These are phyloP conservation scores for Evernia prunastri DNA, from an alignment of 495 filamentous ascomycete species.

Conservation along the genomic window DNA sequence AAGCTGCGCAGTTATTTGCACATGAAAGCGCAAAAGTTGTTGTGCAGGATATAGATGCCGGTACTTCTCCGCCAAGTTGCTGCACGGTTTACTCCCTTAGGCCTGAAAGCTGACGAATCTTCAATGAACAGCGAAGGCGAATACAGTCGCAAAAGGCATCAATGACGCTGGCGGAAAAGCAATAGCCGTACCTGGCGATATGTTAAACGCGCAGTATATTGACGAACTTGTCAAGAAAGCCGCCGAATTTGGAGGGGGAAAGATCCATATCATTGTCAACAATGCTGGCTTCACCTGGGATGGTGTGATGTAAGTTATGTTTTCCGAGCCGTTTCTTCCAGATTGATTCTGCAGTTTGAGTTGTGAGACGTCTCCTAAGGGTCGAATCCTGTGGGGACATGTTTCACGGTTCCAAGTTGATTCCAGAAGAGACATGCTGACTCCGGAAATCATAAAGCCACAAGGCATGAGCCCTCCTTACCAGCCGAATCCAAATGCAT, in stretches of 20 bases:
- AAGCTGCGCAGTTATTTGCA: constrained; percentile 71
- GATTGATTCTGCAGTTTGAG: not conserved
- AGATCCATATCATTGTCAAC: constrained; percentile 84
- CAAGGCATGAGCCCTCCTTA: not conserved
- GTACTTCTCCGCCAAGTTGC: constrained; percentile 35
- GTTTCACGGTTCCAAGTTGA: no score
- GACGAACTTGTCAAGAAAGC: constrained; percentile 61
- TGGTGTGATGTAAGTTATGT: constrained; percentile 62
- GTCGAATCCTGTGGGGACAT: no score
- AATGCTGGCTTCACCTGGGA: constrained; percentile 90
- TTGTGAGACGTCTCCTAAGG: constrained; percentile 1
- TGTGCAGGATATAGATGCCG: constrained; percentile 70
- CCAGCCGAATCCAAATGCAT: not conserved
- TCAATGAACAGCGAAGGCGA: constrained; percentile 49
- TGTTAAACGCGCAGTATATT: constrained; percentile 61
- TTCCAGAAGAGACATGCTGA: no score
- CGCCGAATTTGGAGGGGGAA: constrained; percentile 73
- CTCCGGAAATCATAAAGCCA: no score
- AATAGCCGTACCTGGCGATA: constrained; percentile 64
- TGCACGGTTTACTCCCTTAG: not conserved
- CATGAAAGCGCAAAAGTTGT: constrained; percentile 82
- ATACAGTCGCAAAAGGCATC: constrained; percentile 56
- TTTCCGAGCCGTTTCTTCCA: constrained; percentile 6
- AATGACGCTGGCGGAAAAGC: constrained; percentile 56
- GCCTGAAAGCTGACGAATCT: constrained; percentile 6